Conservation (phyloP, 2,329 filamentous ascomycete genomes). For the Xylaria sp. region DNA sequence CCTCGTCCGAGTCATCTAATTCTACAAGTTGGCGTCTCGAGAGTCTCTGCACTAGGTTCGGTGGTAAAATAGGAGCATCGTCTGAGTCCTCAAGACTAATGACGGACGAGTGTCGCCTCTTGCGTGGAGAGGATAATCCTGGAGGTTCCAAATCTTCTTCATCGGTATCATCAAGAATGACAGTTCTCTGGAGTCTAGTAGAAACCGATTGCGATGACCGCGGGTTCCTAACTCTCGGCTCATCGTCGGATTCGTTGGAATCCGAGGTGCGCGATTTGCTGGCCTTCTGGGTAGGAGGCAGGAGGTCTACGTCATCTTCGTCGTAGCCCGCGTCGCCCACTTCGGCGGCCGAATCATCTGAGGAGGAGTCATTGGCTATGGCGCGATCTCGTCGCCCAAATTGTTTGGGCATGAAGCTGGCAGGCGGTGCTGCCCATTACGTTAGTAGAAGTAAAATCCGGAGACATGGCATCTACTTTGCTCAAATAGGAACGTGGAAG, state of each 20-base stretch:
- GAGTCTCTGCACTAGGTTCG: conserved; percentile 31
- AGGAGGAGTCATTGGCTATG: conserved; percentile 41
- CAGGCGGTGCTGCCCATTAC: conserved; percentile 28
- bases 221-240: conserved; percentile 17
- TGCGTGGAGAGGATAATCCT: conserved; percentile 32
- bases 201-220: conserved; percentile 50
- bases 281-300: conserved; percentile 36
- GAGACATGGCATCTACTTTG: background rate
- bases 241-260: conserved; percentile 28
- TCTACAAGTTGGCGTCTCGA: conserved; percentile 38
- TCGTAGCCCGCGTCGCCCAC: conserved; percentile 39
- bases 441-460: conserved; percentile 24
- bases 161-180: conserved; percentile 44
- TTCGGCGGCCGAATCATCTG: conserved; percentile 45
- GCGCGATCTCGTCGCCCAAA: conserved; percentile 28
- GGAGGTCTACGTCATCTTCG: conserved; percentile 40
- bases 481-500: background rate
- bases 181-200: conserved; percentile 43
- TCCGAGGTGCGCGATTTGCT: conserved; percentile 14
- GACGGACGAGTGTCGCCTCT: conserved; percentile 37
- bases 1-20: conserved; percentile 43
- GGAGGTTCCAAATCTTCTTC: conserved; percentile 42
- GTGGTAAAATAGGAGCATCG: conserved; percentile 40
- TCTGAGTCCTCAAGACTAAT: conserved; percentile 37
- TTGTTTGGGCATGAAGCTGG: conserved; percentile 47